Base-by-base conservation (phyloP, 1,139 yeast species). In the Scheffersomyces illinoinensis region DNA sequence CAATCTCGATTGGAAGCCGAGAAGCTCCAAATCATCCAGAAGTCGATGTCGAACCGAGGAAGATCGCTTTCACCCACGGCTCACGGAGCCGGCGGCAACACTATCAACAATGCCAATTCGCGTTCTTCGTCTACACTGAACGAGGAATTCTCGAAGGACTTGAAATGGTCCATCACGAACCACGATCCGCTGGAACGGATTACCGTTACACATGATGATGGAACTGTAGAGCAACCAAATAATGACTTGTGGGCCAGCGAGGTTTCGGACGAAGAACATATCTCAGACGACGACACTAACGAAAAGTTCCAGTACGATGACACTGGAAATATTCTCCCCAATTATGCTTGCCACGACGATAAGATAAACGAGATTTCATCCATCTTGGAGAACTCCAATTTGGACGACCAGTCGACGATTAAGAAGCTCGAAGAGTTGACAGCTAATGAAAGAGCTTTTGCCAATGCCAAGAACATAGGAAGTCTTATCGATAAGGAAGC, bases 171-270 rank as follows among this genome's bases (percentile, higher is more conserved):
- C 7, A 79, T 81, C 54, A 77, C 80, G 57, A 79, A 77, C 62
- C 84, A 79, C 60, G 90, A 87, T 64, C 91, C 91, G 0, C 85
- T 85, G 69, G 88, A 85, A 59, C 71, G 91, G 60, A 68, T 86
- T 57, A 59, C 56, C 47, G 26, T 14, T 20, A 20, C 24, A 24
- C n/a, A 19, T 7, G 59, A 57, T 12, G 58, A 57, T 23, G 56
- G 61, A 23, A 53, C 57, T 50, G 54, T 51, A 18, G 43, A 56
- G 52, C 67, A 65, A 21, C 62, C 63, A 51, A 64, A 62, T 20
- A 52, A 63, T n/a, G 73, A 67, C 17, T 61, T 70, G 48, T 76
- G 80, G 71, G 83, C 78, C 54, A 77, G 76, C 50, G 84, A 79
- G 58, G 77, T 75, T 5, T 83, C 89, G 66, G 92, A 88, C 59